These are phyloP conservation scores for Acer negundo DNA, from an alignment of 345 rosid genomes.

Conservation along the genomic window DNA sequence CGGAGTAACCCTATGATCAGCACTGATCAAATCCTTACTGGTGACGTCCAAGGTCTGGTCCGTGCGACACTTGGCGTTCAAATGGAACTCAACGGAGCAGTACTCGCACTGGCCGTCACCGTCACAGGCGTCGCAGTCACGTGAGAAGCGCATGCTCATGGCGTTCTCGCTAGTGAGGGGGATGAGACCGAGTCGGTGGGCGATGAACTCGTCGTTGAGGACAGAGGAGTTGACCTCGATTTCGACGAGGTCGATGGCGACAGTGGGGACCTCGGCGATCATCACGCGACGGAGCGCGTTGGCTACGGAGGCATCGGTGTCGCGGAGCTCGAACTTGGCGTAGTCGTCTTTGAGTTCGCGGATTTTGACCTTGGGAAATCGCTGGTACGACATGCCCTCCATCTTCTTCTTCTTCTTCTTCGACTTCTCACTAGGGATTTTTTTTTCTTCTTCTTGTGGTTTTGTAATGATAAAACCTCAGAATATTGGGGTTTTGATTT, in stretches of 20 bases:
- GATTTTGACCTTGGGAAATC: constrained; percentile 81
- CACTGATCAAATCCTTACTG: constrained; percentile 79
- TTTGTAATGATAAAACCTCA: background rate
- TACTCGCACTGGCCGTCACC: constrained; percentile 98
- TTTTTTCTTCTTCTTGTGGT: background rate
- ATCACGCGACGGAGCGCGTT: constrained; percentile 97
- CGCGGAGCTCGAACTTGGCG: constrained; percentile 89
- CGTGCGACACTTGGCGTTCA: constrained; percentile 67
- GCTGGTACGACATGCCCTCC: constrained; percentile 82
- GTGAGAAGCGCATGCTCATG: constrained; percentile 93
- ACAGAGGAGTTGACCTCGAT: constrained; percentile 90
- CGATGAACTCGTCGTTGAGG: constrained; percentile 92
- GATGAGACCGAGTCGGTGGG: constrained; percentile 91
- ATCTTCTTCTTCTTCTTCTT: constrained; percentile 26
- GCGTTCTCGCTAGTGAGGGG: constrained; percentile 90
- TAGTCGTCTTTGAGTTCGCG: constrained; percentile 81
- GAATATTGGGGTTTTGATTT: too few relatives aligned
- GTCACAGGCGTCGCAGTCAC: constrained; percentile 95
- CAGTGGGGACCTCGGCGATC: constrained; percentile 96
- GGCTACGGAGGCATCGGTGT: constrained; percentile 86
- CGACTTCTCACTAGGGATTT: background rate
- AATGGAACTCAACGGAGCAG: constrained; percentile 91
- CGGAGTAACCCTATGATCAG: constrained; percentile 84
- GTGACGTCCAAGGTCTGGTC: constrained; percentile 94
- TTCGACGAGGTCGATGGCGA: constrained; percentile 95